A percentile compares a stretch with the other conserved stretches of the same genome.
Evolutionary conservation across 306 rosid genomes (phyloP).

Genomic region (Ochetophila trinervis): DNA sequence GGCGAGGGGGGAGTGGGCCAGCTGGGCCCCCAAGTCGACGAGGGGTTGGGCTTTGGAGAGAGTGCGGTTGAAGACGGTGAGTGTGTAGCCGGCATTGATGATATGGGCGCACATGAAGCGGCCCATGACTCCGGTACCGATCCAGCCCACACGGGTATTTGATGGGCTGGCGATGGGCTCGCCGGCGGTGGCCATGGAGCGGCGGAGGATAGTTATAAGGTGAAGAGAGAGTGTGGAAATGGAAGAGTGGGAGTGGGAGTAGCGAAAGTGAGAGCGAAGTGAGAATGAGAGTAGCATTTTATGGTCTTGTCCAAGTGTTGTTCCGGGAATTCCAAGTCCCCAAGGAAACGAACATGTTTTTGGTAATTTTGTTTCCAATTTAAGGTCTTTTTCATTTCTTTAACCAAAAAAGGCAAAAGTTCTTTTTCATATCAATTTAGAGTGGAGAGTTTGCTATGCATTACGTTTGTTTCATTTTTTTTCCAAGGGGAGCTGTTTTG

Average conservation of each 20-base stretch:
- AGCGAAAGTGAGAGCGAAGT: slow-evolving; percentile 16
- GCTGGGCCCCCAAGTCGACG: slow-evolving; percentile 64
- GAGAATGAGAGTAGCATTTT: slow-evolving; percentile 20
- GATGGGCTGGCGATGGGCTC: slow-evolving; percentile 50
- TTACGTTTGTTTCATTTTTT: too few species aligned
- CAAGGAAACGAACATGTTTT: too few species aligned
- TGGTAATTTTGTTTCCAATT: slow-evolving; percentile 1
- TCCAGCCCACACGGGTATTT: slow-evolving; percentile 84
- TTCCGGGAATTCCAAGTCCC: not conserved
- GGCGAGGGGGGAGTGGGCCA: slow-evolving; percentile 54
- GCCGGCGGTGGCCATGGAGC: slow-evolving; percentile 39
- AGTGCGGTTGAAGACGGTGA: slow-evolving; percentile 94
- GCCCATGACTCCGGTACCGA: slow-evolving; percentile 97
- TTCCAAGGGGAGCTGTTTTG: too few species aligned
- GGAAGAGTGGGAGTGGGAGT: slow-evolving; percentile 8
- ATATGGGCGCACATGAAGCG: slow-evolving; percentile 81
- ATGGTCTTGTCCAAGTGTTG: not conserved
- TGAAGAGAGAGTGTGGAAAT: slow-evolving; percentile 21
- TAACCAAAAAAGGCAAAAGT: too few species aligned
- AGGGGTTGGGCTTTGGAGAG: slow-evolving; percentile 80
- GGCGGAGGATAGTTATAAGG: slow-evolving; percentile 18
- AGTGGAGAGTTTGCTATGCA: too few species aligned
- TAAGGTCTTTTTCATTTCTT: not conserved
- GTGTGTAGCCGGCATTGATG: slow-evolving; percentile 74
- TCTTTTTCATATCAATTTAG: too few species aligned